Conservation (phyloP, 495 filamentous ascomycete species). For the Lophiostoma macrostomum region DNA sequence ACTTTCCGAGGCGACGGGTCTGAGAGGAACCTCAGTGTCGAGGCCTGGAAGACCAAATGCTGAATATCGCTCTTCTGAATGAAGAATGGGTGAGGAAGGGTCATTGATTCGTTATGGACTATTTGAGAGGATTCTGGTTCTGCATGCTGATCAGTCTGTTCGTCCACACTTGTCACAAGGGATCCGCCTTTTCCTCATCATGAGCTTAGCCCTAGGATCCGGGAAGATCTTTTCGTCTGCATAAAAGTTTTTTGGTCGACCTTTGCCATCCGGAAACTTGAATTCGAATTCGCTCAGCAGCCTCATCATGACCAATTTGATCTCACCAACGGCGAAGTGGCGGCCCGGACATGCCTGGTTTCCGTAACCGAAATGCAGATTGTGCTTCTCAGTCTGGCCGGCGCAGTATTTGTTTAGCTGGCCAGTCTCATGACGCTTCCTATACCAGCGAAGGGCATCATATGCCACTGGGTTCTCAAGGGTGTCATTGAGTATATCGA, state of each 20-base stretch:
- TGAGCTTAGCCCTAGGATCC: constrained; percentile 20
- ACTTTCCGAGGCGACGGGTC: no score
- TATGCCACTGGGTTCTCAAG: background rate
- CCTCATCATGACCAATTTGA: constrained; percentile 44
- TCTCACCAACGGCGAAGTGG: constrained; percentile 52
- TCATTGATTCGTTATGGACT: no score
- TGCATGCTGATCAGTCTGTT: background rate
- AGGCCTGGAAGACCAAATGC: no score
- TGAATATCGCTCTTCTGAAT: no score
- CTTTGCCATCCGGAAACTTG: constrained; percentile 17
- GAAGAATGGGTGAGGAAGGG: no score
- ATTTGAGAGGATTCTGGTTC: background rate
- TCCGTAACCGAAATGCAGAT: constrained; percentile 50
- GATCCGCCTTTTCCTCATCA: constrained; percentile 17
- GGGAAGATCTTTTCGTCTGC: constrained; percentile 22
- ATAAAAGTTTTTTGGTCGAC: constrained; percentile 20
- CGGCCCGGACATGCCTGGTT: constrained; percentile 55
- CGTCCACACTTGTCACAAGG: constrained; percentile 3
- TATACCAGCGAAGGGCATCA: constrained; percentile 23
- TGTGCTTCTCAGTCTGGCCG: constrained; percentile 39
- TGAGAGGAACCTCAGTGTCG: no score
- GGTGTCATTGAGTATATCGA: constrained; percentile 29
- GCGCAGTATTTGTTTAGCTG: constrained; percentile 6
- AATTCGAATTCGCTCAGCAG: constrained; percentile 27
- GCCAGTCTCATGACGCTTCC: constrained; percentile 21